These are phyloP conservation scores for Nothophytophthora sp. DNA, from an alignment of 352 stramenopile species.

Conservation along the genomic window DNA sequence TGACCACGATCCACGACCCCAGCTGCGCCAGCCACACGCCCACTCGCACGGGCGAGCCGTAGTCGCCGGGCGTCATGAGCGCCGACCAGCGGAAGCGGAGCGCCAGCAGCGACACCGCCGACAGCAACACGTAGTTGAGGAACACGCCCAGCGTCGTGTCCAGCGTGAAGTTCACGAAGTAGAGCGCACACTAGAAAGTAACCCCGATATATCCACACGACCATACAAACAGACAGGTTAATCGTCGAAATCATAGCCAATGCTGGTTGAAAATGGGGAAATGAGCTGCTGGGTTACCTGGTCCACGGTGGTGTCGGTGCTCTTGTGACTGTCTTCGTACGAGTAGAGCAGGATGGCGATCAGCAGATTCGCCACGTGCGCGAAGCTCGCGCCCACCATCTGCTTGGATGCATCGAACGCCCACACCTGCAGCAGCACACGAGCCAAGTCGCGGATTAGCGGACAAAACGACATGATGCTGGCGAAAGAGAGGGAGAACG, in stretches of 20 bases:
- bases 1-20: conserved; percentile 79
- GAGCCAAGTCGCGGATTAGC: neutral
- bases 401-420: conserved; percentile 88
- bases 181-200: conserved; percentile 68
- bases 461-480: conserved; percentile 2
- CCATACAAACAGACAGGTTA: conserved; percentile 1
- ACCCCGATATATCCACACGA: conserved; percentile 2
- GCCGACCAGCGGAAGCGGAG: conserved; percentile 57
- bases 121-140: conserved; percentile 81
- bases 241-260: too few relatives aligned
- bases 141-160: conserved; percentile 87
- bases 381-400: conserved; percentile 81
- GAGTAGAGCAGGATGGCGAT: conserved; percentile 88
- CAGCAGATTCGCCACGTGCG: conserved; percentile 83
- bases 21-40: conserved; percentile 77
- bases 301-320: conserved; percentile 38
- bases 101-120: conserved; percentile 53
- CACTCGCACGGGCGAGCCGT: conserved; percentile 69
- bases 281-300: conserved; percentile 34
- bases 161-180: conserved; percentile 90
- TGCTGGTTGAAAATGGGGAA: neutral
- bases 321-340: conserved; percentile 41
- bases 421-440: conserved; percentile 53
- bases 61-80: conserved; percentile 72
- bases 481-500: conserved; percentile 3